These are phyloP conservation scores for Pichia membranifaciens DNA, from an alignment of 805 yeast species.

Conservation along the genomic window DNA sequence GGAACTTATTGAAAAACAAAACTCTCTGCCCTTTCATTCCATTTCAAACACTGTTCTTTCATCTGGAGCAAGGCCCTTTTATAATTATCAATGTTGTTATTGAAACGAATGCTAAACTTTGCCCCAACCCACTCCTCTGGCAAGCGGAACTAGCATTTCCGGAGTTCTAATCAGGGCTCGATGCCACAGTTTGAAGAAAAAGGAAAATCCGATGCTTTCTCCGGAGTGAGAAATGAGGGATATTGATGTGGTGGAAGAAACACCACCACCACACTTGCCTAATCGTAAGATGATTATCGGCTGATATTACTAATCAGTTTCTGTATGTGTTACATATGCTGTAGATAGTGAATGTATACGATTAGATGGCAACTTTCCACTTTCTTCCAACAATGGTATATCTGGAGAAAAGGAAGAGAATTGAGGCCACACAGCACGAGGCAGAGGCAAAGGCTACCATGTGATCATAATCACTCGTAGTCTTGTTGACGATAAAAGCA, in stretches of 20 bases:
- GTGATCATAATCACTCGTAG: conserved; percentile 30
- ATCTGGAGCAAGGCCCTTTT: too few species aligned
- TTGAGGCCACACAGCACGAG: conserved; percentile 26
- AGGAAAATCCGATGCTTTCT: too few species aligned
- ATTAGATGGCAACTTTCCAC: not conserved
- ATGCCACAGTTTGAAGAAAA: too few species aligned
- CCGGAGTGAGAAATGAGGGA: too few species aligned
- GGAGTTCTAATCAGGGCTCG: too few species aligned
- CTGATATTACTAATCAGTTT: not conserved
- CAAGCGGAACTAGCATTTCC: too few species aligned
- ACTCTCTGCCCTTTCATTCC: not conserved
- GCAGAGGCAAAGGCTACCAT: conserved; percentile 29
- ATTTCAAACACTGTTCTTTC: not conserved
- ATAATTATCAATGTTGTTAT: too few species aligned
- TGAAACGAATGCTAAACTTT: too few species aligned
- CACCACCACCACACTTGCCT: not conserved
- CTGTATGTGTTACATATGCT: not conserved
- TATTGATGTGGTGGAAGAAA: too few species aligned
- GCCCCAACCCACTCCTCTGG: too few species aligned
- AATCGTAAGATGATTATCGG: not conserved
- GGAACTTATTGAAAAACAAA: not conserved
- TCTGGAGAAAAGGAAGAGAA: conserved; percentile 40
- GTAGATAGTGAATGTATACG: too few species aligned
- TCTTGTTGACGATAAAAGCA: conserved; percentile 31
- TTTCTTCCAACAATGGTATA: conserved; percentile 40